Percentiles rank a stretch among this genome's conserved stretches.
Conservation (phyloP, 106 monocot species). For the Platanthera guangdongensis region DNA sequence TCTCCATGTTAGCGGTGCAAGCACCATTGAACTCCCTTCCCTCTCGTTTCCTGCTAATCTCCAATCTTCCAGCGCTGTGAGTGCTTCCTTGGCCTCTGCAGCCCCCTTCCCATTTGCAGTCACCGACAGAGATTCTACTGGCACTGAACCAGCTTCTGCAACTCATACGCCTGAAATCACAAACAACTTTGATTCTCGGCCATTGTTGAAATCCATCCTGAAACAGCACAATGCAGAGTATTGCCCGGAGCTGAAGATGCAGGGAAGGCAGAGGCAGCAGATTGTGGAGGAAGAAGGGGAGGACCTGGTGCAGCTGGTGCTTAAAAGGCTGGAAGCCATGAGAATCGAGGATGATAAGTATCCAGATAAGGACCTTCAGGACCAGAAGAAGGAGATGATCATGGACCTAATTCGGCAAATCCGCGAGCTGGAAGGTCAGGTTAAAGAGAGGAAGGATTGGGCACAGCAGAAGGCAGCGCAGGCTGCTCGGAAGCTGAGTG, state of each 20-base stretch:
- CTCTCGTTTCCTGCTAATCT: background rate
- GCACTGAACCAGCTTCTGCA: background rate
- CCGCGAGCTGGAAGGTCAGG: slow-evolving; percentile 51
- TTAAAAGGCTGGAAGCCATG: slow-evolving; percentile 44
- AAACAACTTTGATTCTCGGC: background rate
- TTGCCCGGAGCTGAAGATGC: slow-evolving; percentile 4
- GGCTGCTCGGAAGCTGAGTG: slow-evolving; percentile 77
- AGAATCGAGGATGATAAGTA: slow-evolving; percentile 32
- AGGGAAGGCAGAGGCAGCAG: slow-evolving; percentile 3
- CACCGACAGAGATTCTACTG: background rate
- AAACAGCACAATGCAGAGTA: slow-evolving; percentile 1
- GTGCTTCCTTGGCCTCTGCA: background rate
- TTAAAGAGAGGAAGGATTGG: slow-evolving; percentile 85
- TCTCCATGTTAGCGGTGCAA: slow-evolving; percentile 52
- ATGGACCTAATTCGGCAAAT: slow-evolving; percentile 43
- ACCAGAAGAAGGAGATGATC: slow-evolving; percentile 52
- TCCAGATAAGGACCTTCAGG: slow-evolving; percentile 21
- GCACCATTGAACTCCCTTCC: slow-evolving; percentile 39
- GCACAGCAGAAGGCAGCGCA: slow-evolving; percentile 85
- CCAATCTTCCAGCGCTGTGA: background rate
- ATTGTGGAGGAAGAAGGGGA: slow-evolving; percentile 1
- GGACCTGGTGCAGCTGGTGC: slow-evolving; percentile 36
- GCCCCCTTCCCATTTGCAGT: background rate
- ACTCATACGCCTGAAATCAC: background rate
- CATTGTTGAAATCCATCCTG: background rate